Conservation (phyloP, 371 early-diverging fungal genomes). For the Mucor sp. region DNA sequence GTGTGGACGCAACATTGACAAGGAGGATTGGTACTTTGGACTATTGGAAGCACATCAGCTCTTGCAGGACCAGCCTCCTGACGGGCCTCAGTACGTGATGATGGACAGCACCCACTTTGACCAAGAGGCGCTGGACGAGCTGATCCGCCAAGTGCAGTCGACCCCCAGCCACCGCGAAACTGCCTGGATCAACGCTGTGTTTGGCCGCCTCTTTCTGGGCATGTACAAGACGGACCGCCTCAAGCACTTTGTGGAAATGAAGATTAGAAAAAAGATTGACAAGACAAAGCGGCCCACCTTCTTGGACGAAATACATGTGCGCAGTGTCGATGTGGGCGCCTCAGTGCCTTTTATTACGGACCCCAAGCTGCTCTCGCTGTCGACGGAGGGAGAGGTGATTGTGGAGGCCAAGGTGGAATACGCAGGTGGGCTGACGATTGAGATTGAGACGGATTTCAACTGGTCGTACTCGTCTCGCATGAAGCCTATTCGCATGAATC, state of each 20-base stretch:
- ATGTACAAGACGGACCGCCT: constrained; percentile 70
- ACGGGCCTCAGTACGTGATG: constrained; percentile 26
- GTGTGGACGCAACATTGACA: constrained; percentile 67
- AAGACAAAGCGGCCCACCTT: constrained; percentile 74
- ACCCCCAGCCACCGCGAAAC: constrained; percentile 58
- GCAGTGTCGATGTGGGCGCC: constrained; percentile 76
- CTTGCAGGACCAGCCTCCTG: constrained; percentile 17
- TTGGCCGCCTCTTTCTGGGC: constrained; percentile 78
- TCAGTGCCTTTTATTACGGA: constrained; percentile 79
- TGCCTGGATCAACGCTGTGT: constrained; percentile 87
- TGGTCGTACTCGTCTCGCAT: constrained; percentile 45
- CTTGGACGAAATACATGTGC: constrained; percentile 78
- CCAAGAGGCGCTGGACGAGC: constrained; percentile 43
- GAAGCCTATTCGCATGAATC: constrained; percentile 72
- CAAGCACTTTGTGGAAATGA: constrained; percentile 60
- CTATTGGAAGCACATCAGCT: constrained; percentile 47
- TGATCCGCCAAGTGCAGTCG: constrained; percentile 53
- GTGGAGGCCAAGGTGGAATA: constrained; percentile 80
- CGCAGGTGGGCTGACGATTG: constrained; percentile 71
- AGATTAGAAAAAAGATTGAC: constrained; percentile 65
- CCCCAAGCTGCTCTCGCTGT: constrained; percentile 69
- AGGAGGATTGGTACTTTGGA: constrained; percentile 90
- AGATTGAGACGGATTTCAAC: constrained; percentile 66
- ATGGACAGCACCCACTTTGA: constrained; percentile 58
- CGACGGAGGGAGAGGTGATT: constrained; percentile 69